Evolutionary conservation across 2,329 filamentous ascomycete genomes (phyloP).

Genomic region (Fusarium haematococcum): DNA sequence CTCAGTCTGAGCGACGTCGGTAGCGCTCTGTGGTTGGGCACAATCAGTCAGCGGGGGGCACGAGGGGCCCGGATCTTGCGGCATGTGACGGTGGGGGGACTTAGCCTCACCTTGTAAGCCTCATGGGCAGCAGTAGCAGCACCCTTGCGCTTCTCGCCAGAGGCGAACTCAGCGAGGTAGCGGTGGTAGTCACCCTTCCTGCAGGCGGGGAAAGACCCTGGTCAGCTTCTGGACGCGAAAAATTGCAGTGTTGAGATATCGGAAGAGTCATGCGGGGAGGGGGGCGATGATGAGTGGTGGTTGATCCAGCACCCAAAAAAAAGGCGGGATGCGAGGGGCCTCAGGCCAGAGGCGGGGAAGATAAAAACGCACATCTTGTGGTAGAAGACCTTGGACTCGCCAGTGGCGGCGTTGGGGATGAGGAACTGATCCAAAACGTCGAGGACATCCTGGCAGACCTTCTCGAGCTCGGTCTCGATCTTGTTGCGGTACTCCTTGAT

Average conservation of each 20-base stretch:
- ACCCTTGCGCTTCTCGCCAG: conserved; percentile 90
- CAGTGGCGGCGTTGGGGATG: conserved; percentile 94
- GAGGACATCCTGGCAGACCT: conserved; percentile 98
- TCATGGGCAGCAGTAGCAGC: conserved; percentile 89
- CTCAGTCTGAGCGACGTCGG: conserved; percentile 97
- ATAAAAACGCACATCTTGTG: conserved; percentile 93
- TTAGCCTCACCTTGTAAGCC: conserved; percentile 88
- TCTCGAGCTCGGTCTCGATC: conserved; percentile 97
- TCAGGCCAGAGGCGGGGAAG: conserved; percentile 61
- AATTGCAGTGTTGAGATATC: conserved; percentile 1
- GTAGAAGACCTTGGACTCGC: conserved; percentile 99
- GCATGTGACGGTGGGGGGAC: conserved; percentile 41
- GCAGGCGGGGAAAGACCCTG: conserved; percentile 52
- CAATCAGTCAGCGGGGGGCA: conserved; percentile 27
- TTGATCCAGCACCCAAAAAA: conserved; percentile 24
- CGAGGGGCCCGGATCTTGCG: conserved; percentile 41
- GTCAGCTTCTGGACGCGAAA: conserved; percentile 24
- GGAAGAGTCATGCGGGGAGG: conserved; percentile 14
- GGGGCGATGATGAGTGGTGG: conserved; percentile 14
- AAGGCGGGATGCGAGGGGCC: conserved; percentile 31
- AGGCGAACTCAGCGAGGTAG: conserved; percentile 93
- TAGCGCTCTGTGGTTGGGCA: conserved; percentile 77
- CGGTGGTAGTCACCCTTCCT: conserved; percentile 99
- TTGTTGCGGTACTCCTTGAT: conserved; percentile 99
- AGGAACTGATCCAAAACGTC: conserved; percentile 92